Conservation (phyloP, 2,329 filamentous ascomycete genomes). For the Hypoxylon sp. region DNA sequence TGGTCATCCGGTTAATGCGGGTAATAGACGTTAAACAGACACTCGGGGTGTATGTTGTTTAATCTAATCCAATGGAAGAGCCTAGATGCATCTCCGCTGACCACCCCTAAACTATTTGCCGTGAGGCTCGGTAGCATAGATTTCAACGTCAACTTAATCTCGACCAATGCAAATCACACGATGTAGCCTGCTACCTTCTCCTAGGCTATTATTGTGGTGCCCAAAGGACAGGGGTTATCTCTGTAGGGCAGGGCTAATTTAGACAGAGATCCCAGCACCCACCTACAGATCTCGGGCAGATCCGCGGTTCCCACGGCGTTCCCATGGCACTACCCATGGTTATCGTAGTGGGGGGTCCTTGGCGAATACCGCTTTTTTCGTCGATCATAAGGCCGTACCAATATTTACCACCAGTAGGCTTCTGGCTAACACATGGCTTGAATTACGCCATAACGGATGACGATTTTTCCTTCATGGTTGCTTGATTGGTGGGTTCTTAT, state of each 20-base stretch:
- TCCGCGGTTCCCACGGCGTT: background rate
- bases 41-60: background rate
- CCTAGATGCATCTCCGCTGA: background rate
- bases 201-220: background rate
- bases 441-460: background rate
- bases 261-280: background rate
- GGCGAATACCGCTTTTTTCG: background rate
- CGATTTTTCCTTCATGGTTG: background rate
- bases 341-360: background rate
- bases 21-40: background rate
- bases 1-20: background rate
- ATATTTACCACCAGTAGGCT: background rate
- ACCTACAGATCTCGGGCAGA: slow-evolving; percentile 3
- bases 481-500: background rate
- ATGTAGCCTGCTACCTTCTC: background rate
- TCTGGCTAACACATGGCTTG: background rate
- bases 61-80: background rate
- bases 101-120: background rate
- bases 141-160: background rate
- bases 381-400: background rate
- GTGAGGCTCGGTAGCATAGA: background rate
- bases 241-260: background rate
- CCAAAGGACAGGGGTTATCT: background rate
- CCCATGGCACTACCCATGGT: background rate
- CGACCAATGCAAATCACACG: background rate